Percentiles rank a stretch among this genome's conserved stretches.
Conservation (phyloP, 805 yeast species). For the Candida mattraensis region DNA sequence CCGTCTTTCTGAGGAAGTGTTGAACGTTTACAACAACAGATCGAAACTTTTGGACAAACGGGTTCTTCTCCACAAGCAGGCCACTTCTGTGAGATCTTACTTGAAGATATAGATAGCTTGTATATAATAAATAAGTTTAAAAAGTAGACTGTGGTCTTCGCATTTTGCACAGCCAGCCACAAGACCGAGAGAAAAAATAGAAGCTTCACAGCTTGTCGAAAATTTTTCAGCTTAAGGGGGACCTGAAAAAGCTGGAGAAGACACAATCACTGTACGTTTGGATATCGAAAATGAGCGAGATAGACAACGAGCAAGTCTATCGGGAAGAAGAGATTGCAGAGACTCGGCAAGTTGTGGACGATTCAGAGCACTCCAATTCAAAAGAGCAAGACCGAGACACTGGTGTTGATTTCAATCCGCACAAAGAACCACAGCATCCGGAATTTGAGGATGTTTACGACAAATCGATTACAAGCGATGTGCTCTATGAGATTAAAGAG, state of each 20-base stretch:
- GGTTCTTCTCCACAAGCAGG: conserved; percentile 78
- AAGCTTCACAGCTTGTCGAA: conserved; percentile 2
- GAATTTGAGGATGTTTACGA: conserved; percentile 21
- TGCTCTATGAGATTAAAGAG: conserved; percentile 34
- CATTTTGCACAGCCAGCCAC: conserved; percentile 5
- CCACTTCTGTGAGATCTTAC: conserved; percentile 84
- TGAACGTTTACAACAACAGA: conserved; percentile 73
- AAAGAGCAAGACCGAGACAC: conserved; percentile 7
- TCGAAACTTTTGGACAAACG: conserved; percentile 83
- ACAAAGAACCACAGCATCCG: not conserved
- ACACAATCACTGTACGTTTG: too few species aligned
- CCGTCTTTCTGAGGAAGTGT: conserved; percentile 85
- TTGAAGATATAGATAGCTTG: conserved; percentile 24
- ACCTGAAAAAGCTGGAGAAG: too few species aligned
- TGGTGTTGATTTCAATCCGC: too few species aligned
- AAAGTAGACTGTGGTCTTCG: not conserved
- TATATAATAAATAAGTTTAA: conserved; percentile 6
- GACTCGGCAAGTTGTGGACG: not conserved
- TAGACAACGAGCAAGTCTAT: not conserved
- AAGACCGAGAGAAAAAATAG: not conserved
- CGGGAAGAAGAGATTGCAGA: not conserved
- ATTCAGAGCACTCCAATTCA: not conserved
- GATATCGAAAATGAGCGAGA: too few species aligned
- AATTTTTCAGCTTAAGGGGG: too few species aligned
- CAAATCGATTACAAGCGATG: conserved; percentile 28